These are phyloP conservation scores for Boletus pseudo-olivaceus DNA, from an alignment of 768 basidiomycete species.

Conservation along the genomic window DNA sequence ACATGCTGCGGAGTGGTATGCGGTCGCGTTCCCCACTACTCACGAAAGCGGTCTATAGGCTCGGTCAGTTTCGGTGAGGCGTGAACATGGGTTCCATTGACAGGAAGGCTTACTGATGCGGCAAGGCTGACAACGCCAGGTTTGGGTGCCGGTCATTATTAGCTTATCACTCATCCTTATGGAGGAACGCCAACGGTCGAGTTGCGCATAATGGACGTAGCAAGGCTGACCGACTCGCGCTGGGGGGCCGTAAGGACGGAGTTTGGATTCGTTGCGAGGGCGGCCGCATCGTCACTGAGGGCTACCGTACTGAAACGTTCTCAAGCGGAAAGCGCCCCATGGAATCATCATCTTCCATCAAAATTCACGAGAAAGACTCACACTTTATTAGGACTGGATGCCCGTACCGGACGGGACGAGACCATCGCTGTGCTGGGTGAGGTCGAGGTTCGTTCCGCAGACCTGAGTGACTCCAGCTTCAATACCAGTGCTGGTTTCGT, in stretches of 20 bases:
- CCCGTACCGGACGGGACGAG: not conserved
- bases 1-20: not conserved
- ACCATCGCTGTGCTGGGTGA: not conserved
- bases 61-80: not conserved
- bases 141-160: not conserved
- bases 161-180: not conserved
- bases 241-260: not conserved
- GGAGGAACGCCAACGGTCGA: not conserved
- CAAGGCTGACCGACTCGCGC: not conserved
- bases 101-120: not conserved
- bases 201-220: not conserved
- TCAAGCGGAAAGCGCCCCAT: not conserved
- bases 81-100: not conserved
- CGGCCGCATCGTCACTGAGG: not conserved
- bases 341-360: not conserved
- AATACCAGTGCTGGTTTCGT: too few relatives aligned
- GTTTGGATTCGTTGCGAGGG: not conserved
- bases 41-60: not conserved
- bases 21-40: not conserved
- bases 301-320: not conserved
- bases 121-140: not conserved
- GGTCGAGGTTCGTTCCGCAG: not conserved
- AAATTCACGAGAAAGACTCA: not conserved
- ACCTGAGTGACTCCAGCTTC: too few relatives aligned
- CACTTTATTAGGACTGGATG: not conserved